Conservation (phyloP, 208 protist species). For the Borovskyia barvae region DNA sequence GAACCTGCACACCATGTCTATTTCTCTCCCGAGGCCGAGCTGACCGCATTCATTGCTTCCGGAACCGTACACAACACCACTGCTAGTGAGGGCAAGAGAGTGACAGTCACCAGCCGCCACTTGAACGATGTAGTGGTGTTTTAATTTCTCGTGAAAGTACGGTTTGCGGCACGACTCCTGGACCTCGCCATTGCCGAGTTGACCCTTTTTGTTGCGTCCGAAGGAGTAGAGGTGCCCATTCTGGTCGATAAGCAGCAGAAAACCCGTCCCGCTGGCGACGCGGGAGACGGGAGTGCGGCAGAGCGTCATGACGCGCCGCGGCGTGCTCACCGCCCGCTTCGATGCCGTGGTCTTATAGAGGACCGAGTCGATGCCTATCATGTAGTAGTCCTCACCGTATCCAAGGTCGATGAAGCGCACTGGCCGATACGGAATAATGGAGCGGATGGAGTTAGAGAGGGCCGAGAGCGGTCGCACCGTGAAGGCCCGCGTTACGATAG, state of each 20-base stretch:
- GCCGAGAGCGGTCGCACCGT: slow-evolving; percentile 79
- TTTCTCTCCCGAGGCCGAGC: slow-evolving; percentile 60
- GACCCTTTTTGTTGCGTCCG: slow-evolving; percentile 83
- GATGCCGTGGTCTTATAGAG: slow-evolving; percentile 86
- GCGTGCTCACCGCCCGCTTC: slow-evolving; percentile 67
- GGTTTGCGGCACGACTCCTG: slow-evolving; percentile 69
- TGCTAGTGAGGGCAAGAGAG: slow-evolving; percentile 81
- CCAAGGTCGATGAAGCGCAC: slow-evolving; percentile 79
- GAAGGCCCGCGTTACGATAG: slow-evolving; percentile 69
- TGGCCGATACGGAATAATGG: slow-evolving; percentile 73
- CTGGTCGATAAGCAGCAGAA: slow-evolving; percentile 85
- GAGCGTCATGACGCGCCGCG: slow-evolving; percentile 81
- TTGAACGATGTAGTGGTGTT: slow-evolving; percentile 81
- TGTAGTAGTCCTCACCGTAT: slow-evolving; percentile 84
- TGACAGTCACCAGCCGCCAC: slow-evolving; percentile 80
- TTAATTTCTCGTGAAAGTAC: slow-evolving; percentile 43
- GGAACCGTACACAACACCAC: slow-evolving; percentile 78
- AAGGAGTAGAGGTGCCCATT: slow-evolving; percentile 80
- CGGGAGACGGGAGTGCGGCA: slow-evolving; percentile 68
- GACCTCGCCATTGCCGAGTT: slow-evolving; percentile 77
- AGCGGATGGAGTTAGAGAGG: slow-evolving; percentile 61
- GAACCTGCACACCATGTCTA: slow-evolving; percentile 48
- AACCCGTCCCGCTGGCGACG: slow-evolving; percentile 73
- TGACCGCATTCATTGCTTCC: slow-evolving; percentile 86
- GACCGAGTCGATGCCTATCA: slow-evolving; percentile 82